A percentile compares a stretch with the other conserved stretches of the same genome.
These are phyloP conservation scores for Zasmidium citrigriseum DNA, from an alignment of 2,329 filamentous ascomycete genomes.

Conservation along the genomic window DNA sequence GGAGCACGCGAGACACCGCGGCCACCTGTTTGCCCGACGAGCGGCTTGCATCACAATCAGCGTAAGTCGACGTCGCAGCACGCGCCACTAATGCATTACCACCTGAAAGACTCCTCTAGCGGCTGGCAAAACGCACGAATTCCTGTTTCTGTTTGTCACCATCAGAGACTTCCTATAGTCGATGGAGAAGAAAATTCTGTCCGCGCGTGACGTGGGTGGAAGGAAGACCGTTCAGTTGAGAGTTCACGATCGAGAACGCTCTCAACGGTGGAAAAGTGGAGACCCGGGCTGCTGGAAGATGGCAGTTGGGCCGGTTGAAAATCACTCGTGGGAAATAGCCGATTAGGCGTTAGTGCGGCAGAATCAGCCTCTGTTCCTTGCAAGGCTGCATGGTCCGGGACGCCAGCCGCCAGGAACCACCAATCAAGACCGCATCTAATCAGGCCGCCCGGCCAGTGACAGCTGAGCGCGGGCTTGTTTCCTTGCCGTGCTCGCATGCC, in stretches of 20 bases:
- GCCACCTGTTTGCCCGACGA: background rate
- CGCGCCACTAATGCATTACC: background rate
- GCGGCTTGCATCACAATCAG: background rate
- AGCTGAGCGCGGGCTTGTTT: conserved; percentile 2
- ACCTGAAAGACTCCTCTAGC: background rate
- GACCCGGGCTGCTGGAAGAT: background rate
- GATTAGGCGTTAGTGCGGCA: background rate
- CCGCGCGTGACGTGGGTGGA: background rate
- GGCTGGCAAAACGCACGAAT: background rate
- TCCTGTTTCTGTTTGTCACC: conserved; percentile 1
- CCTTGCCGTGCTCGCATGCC: background rate
- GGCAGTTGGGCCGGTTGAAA: background rate
- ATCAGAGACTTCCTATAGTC: background rate
- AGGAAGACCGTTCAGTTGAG: background rate
- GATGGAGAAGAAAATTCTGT: background rate
- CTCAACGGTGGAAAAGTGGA: background rate
- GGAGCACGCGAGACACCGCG: too few species aligned
- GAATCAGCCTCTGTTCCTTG: background rate
- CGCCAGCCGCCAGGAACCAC: conserved; percentile 1
- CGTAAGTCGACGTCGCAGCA: conserved; percentile 2
- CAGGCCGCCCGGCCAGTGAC: conserved; percentile 10
- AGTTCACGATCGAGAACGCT: conserved; percentile 1
- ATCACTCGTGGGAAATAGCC: background rate
- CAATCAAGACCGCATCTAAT: background rate
- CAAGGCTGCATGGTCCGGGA: conserved; percentile 5